These are phyloP conservation scores for Piper betle DNA, from an alignment of 164 flowering plant genomes.

Conservation along the genomic window DNA sequence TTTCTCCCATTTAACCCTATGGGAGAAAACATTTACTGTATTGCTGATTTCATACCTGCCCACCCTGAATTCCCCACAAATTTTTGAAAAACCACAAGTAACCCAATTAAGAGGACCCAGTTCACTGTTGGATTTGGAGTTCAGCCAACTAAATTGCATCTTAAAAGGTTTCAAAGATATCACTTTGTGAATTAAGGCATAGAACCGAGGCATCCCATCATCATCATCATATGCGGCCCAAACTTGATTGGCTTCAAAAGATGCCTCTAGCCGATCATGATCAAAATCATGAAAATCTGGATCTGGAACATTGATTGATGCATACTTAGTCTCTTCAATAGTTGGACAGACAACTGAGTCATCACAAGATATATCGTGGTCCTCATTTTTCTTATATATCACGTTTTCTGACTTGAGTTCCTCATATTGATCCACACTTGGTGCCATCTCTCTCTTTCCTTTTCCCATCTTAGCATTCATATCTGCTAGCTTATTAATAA, in stretches of 20 bases:
- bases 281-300: slow-evolving; percentile 66
- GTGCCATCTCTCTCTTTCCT: slow-evolving; percentile 9
- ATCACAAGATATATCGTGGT: slow-evolving; percentile 1
- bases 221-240: slow-evolving; percentile 76
- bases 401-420: slow-evolving; percentile 8
- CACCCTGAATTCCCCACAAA: slow-evolving; percentile 64
- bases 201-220: slow-evolving; percentile 78
- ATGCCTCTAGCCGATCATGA: slow-evolving; percentile 45
- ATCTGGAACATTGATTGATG: slow-evolving; percentile 50
- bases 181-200: slow-evolving; percentile 51
- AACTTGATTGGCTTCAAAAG: slow-evolving; percentile 51
- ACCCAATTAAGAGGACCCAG: slow-evolving; percentile 53
- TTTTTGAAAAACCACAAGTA: slow-evolving; percentile 53
- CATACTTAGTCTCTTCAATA: slow-evolving; percentile 14
- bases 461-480: slow-evolving; percentile 18
- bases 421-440: slow-evolving; percentile 5
- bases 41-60: slow-evolving; percentile 32
- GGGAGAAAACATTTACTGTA: slow-evolving; percentile 56
- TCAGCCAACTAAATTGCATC: slow-evolving; percentile 62
- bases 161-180: slow-evolving; percentile 49
- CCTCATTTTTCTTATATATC: slow-evolving; percentile 5
- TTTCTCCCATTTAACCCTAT: slow-evolving; percentile 50
- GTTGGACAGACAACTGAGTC: slow-evolving; percentile 8
- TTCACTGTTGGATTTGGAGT: slow-evolving; percentile 44
- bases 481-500: slow-evolving; percentile 31